A percentile compares a stretch with the other conserved stretches of the same genome.
These are phyloP conservation scores for Apiospora saccharicola DNA, from an alignment of 2,329 filamentous ascomycete genomes.

Conservation along the genomic window DNA sequence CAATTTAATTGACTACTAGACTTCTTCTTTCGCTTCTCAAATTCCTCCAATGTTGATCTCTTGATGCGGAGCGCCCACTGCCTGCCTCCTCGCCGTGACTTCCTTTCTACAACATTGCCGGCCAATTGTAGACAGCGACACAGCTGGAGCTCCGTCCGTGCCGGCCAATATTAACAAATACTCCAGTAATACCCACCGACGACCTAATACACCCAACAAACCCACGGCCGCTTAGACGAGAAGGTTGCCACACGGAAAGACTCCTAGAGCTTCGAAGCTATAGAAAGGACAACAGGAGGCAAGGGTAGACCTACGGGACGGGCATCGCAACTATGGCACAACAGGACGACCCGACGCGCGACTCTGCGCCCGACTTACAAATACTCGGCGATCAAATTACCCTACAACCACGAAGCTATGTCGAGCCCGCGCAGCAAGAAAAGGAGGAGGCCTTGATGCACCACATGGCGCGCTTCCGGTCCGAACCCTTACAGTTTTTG, in stretches of 20 bases:
- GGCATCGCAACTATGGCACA: constrained; percentile 46
- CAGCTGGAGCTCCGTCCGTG: too few relatives aligned
- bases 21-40: neutral
- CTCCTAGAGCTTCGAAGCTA: neutral
- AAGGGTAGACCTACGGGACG: neutral
- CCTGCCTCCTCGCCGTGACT: neutral
- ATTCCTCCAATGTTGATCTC: neutral
- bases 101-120: neutral
- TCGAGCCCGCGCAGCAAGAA: constrained; percentile 59
- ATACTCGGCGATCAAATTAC: constrained; percentile 78
- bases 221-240: neutral
- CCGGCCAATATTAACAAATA: neutral
- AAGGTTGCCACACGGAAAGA: neutral
- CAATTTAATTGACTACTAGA: neutral
- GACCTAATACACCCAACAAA: neutral
- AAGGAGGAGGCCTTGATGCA: constrained; percentile 77
- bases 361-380: constrained; percentile 76
- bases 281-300: neutral
- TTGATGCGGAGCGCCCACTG: neutral
- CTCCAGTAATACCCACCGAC: neutral
- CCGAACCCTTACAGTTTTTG: constrained; percentile 77
- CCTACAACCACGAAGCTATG: constrained; percentile 75
- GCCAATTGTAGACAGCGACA: neutral
- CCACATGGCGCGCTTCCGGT: constrained; percentile 86
- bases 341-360: constrained; percentile 49